Percentiles rank a stretch among this genome's conserved stretches.
Evolutionary conservation across 1,284 basidiomycete genomes (phyloP).

Genomic region (Butyriboletus appendiculatus): DNA sequence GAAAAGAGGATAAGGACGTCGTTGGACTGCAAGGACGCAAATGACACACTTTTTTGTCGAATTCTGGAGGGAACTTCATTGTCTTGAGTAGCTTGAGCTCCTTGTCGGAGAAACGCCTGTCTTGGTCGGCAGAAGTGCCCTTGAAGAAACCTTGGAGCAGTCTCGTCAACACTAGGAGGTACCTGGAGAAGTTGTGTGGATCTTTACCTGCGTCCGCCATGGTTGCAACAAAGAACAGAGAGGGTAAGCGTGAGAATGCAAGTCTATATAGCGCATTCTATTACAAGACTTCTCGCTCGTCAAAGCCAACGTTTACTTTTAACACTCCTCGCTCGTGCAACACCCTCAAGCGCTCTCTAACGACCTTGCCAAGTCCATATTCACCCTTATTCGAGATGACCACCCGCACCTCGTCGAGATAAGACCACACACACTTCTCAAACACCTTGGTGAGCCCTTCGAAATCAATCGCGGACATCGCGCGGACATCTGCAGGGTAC

Average conservation of each 20-base stretch:
- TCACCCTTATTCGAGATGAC: constrained; percentile 36
- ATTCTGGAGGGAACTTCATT: constrained; percentile 90
- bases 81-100: constrained; percentile 85
- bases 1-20: not conserved
- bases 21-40: not conserved
- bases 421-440: constrained; percentile 23
- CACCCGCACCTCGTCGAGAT: constrained; percentile 30
- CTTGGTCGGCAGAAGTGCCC: constrained; percentile 82
- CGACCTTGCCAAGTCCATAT: constrained; percentile 25
- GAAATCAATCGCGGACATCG: constrained; percentile 32
- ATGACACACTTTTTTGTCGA: constrained; percentile 76
- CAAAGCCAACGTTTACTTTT: constrained; percentile 33
- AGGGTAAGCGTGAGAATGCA: constrained; percentile 19
- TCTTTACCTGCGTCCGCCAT: constrained; percentile 62
- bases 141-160: constrained; percentile 76
- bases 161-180: not conserved
- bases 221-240: constrained; percentile 11
- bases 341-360: constrained; percentile 21
- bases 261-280: not conserved
- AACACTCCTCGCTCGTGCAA: constrained; percentile 31
- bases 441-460: constrained; percentile 32
- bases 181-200: not conserved
- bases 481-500: constrained; percentile 34
- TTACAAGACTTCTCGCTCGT: constrained; percentile 34
- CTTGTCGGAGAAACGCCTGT: constrained; percentile 94